phyloP scores from a whole-genome alignment of 1,284 basidiomycete species.

The Leccinum huronense region DNA sequence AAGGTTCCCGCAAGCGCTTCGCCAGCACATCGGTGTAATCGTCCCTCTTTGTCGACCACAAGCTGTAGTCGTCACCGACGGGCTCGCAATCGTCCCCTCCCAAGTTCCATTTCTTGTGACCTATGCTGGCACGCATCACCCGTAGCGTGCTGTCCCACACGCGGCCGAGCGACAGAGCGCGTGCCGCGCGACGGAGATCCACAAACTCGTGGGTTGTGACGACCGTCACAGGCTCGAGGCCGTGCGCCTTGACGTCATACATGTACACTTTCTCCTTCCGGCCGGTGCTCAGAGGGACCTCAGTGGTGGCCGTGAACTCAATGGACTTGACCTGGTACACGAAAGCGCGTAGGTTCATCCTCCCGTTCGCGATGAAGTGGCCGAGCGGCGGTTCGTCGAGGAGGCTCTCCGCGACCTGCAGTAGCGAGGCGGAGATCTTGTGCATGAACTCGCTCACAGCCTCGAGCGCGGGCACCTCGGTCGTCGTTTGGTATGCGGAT shows the following conservation, averaged over 20 bases:
- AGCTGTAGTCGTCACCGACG: conserved; percentile 7
- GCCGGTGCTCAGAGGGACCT: conserved; percentile 1
- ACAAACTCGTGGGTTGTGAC: conserved; percentile 18
- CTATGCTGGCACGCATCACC: conserved; percentile 6
- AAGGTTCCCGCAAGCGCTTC: conserved; percentile 20
- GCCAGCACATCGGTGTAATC: conserved; percentile 15
- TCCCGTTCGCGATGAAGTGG: conserved; percentile 32
- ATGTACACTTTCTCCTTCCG: conserved; percentile 14
- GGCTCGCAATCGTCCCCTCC: neutral
- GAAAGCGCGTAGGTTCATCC: conserved; percentile 29
- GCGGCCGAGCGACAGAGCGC: conserved; percentile 20
- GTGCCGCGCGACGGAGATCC: conserved; percentile 1
- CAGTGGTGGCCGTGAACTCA: conserved; percentile 3
- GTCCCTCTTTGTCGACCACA: conserved; percentile 18
- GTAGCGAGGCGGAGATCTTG: conserved; percentile 16
- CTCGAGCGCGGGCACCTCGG: conserved; percentile 9
- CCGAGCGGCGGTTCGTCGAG: conserved; percentile 28
- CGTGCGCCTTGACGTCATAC: conserved; percentile 24
- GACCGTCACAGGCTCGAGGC: conserved; percentile 19
- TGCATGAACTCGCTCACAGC: conserved; percentile 15
- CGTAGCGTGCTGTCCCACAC: conserved; percentile 27
- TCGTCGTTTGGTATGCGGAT: conserved; percentile 3
- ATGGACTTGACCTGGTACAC: conserved; percentile 27
- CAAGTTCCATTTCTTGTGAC: neutral
- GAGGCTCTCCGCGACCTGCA: conserved; percentile 21